A percentile compares a stretch with the other conserved stretches of the same genome.
These are phyloP conservation scores for Leucoagaricus sp. DNA, from an alignment of 1,284 basidiomycete species.

Conservation along the genomic window DNA sequence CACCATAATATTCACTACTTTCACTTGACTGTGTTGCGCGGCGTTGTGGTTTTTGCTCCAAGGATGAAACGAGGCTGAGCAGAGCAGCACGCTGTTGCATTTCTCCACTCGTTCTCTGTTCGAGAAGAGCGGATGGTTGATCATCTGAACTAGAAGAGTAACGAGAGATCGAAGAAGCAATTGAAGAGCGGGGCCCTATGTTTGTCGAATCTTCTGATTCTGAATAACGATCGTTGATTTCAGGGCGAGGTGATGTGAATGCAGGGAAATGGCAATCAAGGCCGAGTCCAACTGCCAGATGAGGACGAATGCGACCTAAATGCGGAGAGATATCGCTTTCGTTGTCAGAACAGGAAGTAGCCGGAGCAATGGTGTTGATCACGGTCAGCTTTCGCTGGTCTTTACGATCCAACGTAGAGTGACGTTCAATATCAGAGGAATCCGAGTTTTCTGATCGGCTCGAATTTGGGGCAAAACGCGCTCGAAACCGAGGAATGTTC, in stretches of 20 bases:
- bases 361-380: constrained; percentile 49
- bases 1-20: constrained; percentile 9
- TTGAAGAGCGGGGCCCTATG: background rate
- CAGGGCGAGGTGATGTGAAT: background rate
- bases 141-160: constrained; percentile 1
- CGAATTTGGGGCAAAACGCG: constrained; percentile 16
- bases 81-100: background rate
- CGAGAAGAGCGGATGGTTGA: background rate
- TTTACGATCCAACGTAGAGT: constrained; percentile 37
- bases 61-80: constrained; percentile 5
- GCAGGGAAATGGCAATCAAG: constrained; percentile 6
- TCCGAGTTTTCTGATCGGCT: constrained; percentile 25
- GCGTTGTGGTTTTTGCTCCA: background rate
- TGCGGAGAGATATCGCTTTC: constrained; percentile 17
- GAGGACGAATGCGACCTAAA: background rate
- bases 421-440: constrained; percentile 45
- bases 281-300: background rate
- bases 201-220: background rate
- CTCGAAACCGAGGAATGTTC: constrained; percentile 41
- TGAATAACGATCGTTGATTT: background rate
- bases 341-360: constrained; percentile 26
- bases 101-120: background rate
- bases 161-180: background rate
- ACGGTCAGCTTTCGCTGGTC: constrained; percentile 48
- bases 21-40: background rate